These are phyloP conservation scores for Grigorovia jiainica DNA, from an alignment of 805 yeast species.

Conservation along the genomic window DNA sequence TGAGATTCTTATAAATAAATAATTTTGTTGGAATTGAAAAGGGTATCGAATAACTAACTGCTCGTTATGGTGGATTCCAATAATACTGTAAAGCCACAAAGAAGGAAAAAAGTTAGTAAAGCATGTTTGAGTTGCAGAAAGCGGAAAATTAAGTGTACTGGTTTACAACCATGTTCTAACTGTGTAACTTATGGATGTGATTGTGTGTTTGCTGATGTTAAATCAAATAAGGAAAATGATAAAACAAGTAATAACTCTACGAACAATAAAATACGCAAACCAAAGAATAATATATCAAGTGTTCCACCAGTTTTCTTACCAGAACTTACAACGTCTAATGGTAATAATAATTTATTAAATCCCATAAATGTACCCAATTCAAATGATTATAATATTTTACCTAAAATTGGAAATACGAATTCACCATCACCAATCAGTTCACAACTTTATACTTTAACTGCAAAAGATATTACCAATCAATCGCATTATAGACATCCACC, in stretches of 20 bases:
- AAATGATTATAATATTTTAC: conserved; percentile 25
- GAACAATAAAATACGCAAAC: background rate
- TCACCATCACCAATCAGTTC: conserved; percentile 23
- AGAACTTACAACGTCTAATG: background rate
- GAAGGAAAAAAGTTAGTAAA: background rate
- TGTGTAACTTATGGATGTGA: conserved; percentile 25
- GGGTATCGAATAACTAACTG: no score
- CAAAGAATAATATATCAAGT: background rate
- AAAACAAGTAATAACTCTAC: background rate
- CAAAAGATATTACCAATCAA: background rate
- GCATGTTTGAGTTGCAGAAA: background rate
- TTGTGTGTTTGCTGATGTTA: conserved; percentile 11
- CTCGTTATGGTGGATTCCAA: background rate
- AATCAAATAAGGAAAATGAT: background rate
- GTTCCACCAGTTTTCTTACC: background rate
- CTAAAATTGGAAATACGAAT: conserved; percentile 23
- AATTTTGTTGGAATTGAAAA: no score
- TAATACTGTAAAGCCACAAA: background rate
- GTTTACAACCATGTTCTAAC: conserved; percentile 23
- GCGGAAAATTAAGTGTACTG: conserved; percentile 19
- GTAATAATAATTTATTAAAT: background rate
- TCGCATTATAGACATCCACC: background rate
- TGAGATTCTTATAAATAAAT: no score
- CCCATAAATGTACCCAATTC: conserved; percentile 10
- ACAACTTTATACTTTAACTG: background rate